A percentile compares a stretch with the other conserved stretches of the same genome.
Conservation (phyloP, 2,329 filamentous ascomycete species). For the Xylogone sp. region DNA sequence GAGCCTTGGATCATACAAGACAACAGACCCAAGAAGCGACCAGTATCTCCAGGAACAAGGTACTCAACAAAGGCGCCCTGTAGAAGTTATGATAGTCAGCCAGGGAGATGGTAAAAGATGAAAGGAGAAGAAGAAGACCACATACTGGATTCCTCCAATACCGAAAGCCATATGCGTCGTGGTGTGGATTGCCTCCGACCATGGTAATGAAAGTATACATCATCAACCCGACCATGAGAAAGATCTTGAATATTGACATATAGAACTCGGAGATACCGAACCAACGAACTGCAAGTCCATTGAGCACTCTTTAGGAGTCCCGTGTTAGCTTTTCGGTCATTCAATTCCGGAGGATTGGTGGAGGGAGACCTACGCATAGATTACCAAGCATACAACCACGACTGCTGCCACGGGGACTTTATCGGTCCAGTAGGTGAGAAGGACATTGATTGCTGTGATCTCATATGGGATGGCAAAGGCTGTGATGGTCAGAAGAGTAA, state of each 20-base stretch:
- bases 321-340: too few species aligned
- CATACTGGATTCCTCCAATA: constrained; percentile 43
- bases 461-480: constrained; percentile 37
- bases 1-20: constrained; percentile 76
- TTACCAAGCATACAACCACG: constrained; percentile 26
- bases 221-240: constrained; percentile 60
- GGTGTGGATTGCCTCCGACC: constrained; percentile 73
- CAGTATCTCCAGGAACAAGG: constrained; percentile 47
- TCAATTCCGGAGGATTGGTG: too few species aligned
- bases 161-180: constrained; percentile 68
- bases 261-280: constrained; percentile 59
- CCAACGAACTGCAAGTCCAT: constrained; percentile 51
- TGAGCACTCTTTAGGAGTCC: constrained; percentile 35
- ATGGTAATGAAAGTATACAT: constrained; percentile 76
- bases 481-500: constrained; percentile 44
- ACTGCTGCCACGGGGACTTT: constrained; percentile 30
- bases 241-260: constrained; percentile 48
- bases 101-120: background rate
- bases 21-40: constrained; percentile 62
- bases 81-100: background rate
- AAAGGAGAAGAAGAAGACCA: background rate
- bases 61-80: constrained; percentile 24
- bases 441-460: constrained; percentile 33
- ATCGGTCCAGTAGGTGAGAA: constrained; percentile 33
- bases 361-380: constrained; percentile 32